Conservation (phyloP, 2,329 filamentous ascomycete species). For the Aspergillus sp. region DNA sequence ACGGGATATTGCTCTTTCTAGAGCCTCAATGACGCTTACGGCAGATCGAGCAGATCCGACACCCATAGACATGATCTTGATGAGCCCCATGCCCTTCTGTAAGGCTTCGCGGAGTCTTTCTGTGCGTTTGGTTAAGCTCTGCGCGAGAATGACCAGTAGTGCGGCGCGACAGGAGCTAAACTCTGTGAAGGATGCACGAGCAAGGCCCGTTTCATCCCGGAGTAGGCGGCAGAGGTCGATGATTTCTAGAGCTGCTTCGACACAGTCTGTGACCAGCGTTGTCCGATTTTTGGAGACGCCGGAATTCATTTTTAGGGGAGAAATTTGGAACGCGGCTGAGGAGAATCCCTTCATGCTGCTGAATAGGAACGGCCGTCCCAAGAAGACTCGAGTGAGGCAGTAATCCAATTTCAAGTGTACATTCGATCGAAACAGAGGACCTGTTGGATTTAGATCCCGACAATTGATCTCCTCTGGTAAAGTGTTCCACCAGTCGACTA, state of each 20-base stretch:
- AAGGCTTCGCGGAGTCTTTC: conserved; percentile 48
- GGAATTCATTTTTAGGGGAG: conserved; percentile 29
- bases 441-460: conserved; percentile 42
- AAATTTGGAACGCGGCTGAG: conserved; percentile 18
- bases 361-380: conserved; percentile 56
- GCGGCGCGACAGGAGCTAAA: conserved; percentile 58
- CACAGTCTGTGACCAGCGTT: conserved; percentile 52
- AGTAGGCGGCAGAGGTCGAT: conserved; percentile 53
- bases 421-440: conserved; percentile 48
- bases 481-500: conserved; percentile 45
- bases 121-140: conserved; percentile 41
- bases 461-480: conserved; percentile 41
- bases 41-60: conserved; percentile 55
- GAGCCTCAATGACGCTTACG: conserved; percentile 54
- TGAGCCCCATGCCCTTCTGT: conserved; percentile 51
- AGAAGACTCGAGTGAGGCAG: conserved; percentile 55
- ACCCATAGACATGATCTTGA: conserved; percentile 55
- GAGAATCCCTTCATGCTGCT: conserved; percentile 35
- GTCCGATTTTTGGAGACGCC: conserved; percentile 36
- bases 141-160: conserved; percentile 49
- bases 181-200: conserved; percentile 57
- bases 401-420: conserved; percentile 56
- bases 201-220: conserved; percentile 53
- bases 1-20: conserved; percentile 50
- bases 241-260: conserved; percentile 53